Base-by-base conservation (phyloP, 2,329 filamentous ascomycete genomes). In the Chrysoporthe deuterocubensis region DNA sequence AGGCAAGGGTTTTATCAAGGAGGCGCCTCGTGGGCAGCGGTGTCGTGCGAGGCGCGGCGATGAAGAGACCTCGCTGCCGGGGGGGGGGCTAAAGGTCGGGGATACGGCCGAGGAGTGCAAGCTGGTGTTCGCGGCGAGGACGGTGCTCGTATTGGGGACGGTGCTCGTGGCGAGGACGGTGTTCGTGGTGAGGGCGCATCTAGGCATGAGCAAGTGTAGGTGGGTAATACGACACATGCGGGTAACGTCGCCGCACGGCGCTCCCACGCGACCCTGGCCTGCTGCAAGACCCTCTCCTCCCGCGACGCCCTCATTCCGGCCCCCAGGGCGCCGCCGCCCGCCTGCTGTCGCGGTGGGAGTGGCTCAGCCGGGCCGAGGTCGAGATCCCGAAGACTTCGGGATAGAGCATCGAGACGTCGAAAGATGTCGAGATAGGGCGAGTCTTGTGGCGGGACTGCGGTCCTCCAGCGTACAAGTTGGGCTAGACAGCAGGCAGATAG, bases 231-330 rank as follows among this genome's bases (percentile, higher is more conserved):
- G 32, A 54, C 4, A 54, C 26, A 54, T 5, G 26, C 71, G 97
- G 95, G 95, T 75, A 99, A 99, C 85, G 97, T 98, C 75, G 96
- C 93, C 67, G 96, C 96, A 8, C 95, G 98, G 81, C 95, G 92
- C 81, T 92, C 91, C 62, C 96, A 98, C 80, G 96, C 96, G n/a
- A 97, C 95, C 3, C 89, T 99, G 67, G 94, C 95, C 66, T 98
- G 95, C 87, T 99, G 97, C 89, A 98, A 97, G 82, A 83, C 89
- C 68, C 89, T 96, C 71, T 81, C 26, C 26, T 26, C 88, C 67
- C 80, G 83, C 57, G 79, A 82, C 66, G 82, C 87, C n/a, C 79
- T 2, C 78, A 81, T 64, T 81, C 84, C 64, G 68, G 68, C 40
- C 81, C 86, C 52, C 79, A 82, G 50, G 84, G 84, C 34, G 78